These are phyloP conservation scores for Cryptococcus maquisensis DNA, from an alignment of 1,284 basidiomycete species.

Conservation along the genomic window DNA sequence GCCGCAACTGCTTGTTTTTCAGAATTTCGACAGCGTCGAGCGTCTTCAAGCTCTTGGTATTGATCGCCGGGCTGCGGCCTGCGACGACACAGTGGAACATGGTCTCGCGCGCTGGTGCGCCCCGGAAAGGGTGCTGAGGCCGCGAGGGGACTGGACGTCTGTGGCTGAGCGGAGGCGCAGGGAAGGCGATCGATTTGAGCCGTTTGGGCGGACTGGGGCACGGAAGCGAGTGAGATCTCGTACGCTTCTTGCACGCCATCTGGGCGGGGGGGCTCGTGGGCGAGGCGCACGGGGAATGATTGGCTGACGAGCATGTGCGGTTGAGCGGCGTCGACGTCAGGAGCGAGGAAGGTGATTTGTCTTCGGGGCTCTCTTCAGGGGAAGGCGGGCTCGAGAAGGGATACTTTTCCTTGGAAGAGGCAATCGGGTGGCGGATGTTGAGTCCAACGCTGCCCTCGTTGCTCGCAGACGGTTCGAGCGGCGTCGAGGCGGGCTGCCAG, in stretches of 20 bases:
- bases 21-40: slow-evolving; percentile 81
- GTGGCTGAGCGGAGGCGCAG: background rate
- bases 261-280: slow-evolving; percentile 1
- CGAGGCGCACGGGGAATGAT: slow-evolving; percentile 5
- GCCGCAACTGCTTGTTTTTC: slow-evolving; percentile 82
- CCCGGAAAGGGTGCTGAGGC: background rate
- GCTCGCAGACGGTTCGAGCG: background rate
- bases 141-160: background rate
- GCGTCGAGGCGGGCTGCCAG: too few relatives aligned
- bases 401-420: background rate
- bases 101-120: too few relatives aligned
- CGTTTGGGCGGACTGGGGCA: background rate
- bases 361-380: background rate
- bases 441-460: background rate
- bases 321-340: slow-evolving; percentile 33
- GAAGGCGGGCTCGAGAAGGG: background rate
- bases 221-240: slow-evolving; percentile 18
- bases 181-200: background rate
- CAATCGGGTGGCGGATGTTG: background rate
- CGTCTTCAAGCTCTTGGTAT: slow-evolving; percentile 74
- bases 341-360: slow-evolving; percentile 13
- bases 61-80: slow-evolving; percentile 62
- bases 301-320: slow-evolving; percentile 13
- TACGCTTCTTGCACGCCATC: slow-evolving; percentile 5
- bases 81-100: slow-evolving; percentile 23